These are phyloP conservation scores for Psilocybe mexicana DNA, from an alignment of 1,284 basidiomycete genomes.

Conservation along the genomic window DNA sequence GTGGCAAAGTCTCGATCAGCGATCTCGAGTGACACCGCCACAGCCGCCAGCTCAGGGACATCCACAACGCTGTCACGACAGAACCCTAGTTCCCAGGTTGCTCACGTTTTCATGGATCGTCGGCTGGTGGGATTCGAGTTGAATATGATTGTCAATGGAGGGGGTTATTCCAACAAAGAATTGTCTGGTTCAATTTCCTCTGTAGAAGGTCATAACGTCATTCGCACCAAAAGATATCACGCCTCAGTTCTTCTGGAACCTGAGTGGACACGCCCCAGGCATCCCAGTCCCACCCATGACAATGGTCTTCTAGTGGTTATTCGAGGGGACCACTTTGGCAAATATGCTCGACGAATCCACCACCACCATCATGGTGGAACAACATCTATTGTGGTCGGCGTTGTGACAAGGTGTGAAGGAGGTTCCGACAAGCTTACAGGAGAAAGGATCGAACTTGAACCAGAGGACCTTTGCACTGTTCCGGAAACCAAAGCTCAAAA, in stretches of 20 bases:
- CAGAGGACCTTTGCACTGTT: too few species aligned
- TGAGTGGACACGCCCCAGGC: conserved; percentile 1
- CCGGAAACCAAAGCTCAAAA: too few species aligned
- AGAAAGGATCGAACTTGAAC: too few species aligned
- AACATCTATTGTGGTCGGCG: too few species aligned
- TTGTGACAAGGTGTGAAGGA: too few species aligned
- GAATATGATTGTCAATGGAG: conserved; percentile 3
- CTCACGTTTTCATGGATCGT: conserved; percentile 1
- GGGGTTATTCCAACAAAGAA: not conserved
- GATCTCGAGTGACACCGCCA: too few species aligned
- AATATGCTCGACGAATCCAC: not conserved
- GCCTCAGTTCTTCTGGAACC: not conserved
- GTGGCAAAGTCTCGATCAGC: too few species aligned
- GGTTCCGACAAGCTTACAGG: too few species aligned
- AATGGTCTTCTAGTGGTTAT: not conserved
- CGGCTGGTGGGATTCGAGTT: not conserved
- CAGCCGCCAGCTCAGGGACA: too few species aligned
- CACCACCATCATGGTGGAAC: too few species aligned
- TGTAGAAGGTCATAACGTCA: too few species aligned
- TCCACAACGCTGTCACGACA: not conserved
- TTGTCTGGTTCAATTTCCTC: not conserved
- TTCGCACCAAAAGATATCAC: not conserved
- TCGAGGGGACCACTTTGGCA: not conserved
- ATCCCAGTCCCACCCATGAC: not conserved
- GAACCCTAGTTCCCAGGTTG: not conserved